Evolutionary conservation across 176 grass and related monocot genomes (phyloP), one percentile per base, ranked within the genome.

Genomic region (Panicum miliaceum): DNA sequence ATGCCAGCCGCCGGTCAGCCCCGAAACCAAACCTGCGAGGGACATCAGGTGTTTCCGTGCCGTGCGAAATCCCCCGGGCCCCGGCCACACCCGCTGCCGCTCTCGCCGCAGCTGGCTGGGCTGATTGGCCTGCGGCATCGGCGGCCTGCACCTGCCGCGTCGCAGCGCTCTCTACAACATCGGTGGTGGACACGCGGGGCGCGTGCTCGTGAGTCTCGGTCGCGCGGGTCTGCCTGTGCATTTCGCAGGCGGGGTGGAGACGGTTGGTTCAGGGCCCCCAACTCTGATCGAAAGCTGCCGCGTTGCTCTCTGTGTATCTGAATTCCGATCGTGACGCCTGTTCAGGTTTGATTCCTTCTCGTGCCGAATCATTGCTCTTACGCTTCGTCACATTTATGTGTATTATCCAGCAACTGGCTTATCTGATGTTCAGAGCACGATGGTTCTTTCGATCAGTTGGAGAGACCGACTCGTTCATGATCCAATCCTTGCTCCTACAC

Each of bases 341-440:
- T 68, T 35, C 26, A 59, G 34, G 11, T 32, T 85, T 59, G 84
- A 40, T 79, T 85, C 65, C 65, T 85, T 71, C 75, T 48, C 48
- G 9, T 13, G 20, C 25, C 36, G 41, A 60, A 85, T 79, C 75
- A 71, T 71, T 68, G 48, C 22, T 53, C n/a, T 4, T 70, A 8
- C 41, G 14, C 47, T 9, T 66, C 16, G 34, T 7, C 20, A 25
- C 50, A 75, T 56, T 19, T 63, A 1, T 32, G 22, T 14, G 4
- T 2, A 43, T 32, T 7, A 60, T 45, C 10, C 45, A 52, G 29
- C 40, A 47, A 7, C 38, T 32, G 25, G 2, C 4, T 22, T 22
- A 29, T 64, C 58, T 22, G 75, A 62, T 46, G 64, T 5, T 66
- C 32, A 25, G 37, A 42, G 19, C 62, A 45, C 25, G 32, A 25